A percentile compares a stretch with the other conserved stretches of the same genome.
Evolutionary conservation across 1,284 basidiomycete species (phyloP).

Genomic region (Ceratobasidium sp.): DNA sequence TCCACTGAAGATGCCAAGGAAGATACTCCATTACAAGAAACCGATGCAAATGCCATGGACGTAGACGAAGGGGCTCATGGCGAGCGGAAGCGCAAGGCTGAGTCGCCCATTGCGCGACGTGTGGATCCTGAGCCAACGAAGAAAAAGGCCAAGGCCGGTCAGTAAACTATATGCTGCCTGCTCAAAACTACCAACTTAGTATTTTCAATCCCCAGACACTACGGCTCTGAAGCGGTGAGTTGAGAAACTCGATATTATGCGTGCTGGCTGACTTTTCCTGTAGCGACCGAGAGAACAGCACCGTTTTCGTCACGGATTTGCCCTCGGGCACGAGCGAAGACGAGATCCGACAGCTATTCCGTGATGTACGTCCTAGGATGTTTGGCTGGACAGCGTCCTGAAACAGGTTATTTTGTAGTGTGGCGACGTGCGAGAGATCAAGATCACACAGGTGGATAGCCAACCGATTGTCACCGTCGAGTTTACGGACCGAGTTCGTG

Average conservation of each 20-base stretch:
- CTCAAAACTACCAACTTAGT: conserved; percentile 37
- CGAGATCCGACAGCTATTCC: conserved; percentile 78
- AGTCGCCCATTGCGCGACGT: conserved; percentile 50
- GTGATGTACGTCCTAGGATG: conserved; percentile 67
- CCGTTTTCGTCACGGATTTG: conserved; percentile 84
- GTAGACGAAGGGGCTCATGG: conserved; percentile 54
- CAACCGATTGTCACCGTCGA: conserved; percentile 78
- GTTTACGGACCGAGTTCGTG: conserved; percentile 69
- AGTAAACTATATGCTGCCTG: conserved; percentile 51
- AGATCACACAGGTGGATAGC: conserved; percentile 60
- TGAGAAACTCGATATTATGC: not conserved
- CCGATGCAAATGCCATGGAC: conserved; percentile 56
- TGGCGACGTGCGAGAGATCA: conserved; percentile 80
- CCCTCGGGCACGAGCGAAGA: conserved; percentile 63
- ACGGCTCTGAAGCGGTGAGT: conserved; percentile 66
- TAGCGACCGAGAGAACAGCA: conserved; percentile 95
- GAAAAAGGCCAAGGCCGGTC: conserved; percentile 70
- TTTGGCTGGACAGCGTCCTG: conserved; percentile 25
- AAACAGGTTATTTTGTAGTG: conserved; percentile 62
- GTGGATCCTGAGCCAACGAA: conserved; percentile 48
- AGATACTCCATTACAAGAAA: conserved; percentile 13
- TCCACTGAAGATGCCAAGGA: conserved; percentile 42
- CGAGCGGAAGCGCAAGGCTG: conserved; percentile 67
- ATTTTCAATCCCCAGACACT: conserved; percentile 43
- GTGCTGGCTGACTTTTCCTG: not conserved